Conservation (phyloP, 164 flowering plant genomes). For the Magnolia kwangsiensis region DNA sequence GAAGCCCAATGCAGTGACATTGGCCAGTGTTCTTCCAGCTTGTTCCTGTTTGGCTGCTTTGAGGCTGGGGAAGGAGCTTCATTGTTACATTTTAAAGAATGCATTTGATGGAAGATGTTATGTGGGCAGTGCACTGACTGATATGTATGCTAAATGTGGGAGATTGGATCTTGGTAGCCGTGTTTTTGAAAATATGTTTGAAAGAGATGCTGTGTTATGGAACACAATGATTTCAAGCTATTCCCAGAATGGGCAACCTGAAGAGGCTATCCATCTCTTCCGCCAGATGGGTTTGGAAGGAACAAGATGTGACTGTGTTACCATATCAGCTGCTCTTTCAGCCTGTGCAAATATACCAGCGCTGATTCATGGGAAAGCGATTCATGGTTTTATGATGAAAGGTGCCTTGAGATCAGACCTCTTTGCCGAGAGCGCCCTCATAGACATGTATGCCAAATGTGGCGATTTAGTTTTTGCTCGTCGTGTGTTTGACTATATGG, state of each 20-base stretch:
- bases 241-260: constrained; percentile 68
- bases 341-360: constrained; percentile 69
- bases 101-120: constrained; percentile 41
- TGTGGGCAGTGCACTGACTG: constrained; percentile 61
- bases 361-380: constrained; percentile 61
- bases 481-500: constrained; percentile 57
- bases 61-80: constrained; percentile 68
- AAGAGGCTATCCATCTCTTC: constrained; percentile 63
- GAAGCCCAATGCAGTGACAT: constrained; percentile 58
- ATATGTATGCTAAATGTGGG: constrained; percentile 95
- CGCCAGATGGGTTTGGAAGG: constrained; percentile 54
- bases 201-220: constrained; percentile 66
- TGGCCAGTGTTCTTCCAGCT: constrained; percentile 72
- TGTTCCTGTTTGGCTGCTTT: constrained; percentile 56
- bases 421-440: constrained; percentile 55
- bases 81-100: constrained; percentile 48
- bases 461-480: constrained; percentile 56
- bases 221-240: constrained; percentile 71
- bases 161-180: constrained; percentile 54
- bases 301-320: constrained; percentile 48
- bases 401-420: constrained; percentile 39
- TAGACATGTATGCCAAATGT: constrained; percentile 82
- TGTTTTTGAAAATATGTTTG: constrained; percentile 39
- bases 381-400: constrained; percentile 62
- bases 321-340: constrained; percentile 73